Conservation (phyloP, 2,329 filamentous ascomycete species). For the Colletotrichum falcatum region DNA sequence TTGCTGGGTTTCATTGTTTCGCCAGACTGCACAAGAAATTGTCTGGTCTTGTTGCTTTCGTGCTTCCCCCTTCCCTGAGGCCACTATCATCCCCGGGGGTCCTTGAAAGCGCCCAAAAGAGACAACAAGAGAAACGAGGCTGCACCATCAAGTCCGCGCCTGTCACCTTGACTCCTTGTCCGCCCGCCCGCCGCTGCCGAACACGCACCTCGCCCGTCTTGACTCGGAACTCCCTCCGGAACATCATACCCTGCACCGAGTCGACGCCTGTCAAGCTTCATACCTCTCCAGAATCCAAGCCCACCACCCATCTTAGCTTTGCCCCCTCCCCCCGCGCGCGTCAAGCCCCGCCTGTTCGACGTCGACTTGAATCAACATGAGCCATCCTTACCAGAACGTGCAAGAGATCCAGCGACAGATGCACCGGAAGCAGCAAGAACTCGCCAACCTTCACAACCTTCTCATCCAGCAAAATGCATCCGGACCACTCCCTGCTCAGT, state of each 20-base stretch:
- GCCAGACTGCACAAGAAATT: constrained; percentile 18
- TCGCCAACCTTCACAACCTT: constrained; percentile 32
- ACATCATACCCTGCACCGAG: constrained; percentile 6
- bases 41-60: not conserved
- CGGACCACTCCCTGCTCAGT: constrained; percentile 13
- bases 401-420: constrained; percentile 40
- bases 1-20: constrained; percentile 19
- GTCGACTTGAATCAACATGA: constrained; percentile 36
- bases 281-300: not conserved
- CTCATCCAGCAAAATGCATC: constrained; percentile 29
- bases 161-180: constrained; percentile 12
- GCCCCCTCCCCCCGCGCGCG: no score
- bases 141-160: constrained; percentile 25
- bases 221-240: constrained; percentile 18
- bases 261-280: constrained; percentile 20
- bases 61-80: not conserved
- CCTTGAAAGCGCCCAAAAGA: constrained; percentile 29
- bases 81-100: constrained; percentile 19
- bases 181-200: not conserved
- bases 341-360: constrained; percentile 25
- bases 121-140: constrained; percentile 38
- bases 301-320: constrained; percentile 9
- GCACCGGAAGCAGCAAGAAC: constrained; percentile 40
- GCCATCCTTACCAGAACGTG: constrained; percentile 25
- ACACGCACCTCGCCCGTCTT: constrained; percentile 3